Base-by-base conservation (phyloP, 257 asterid genomes). In the Jacaranda mimosifolia region DNA sequence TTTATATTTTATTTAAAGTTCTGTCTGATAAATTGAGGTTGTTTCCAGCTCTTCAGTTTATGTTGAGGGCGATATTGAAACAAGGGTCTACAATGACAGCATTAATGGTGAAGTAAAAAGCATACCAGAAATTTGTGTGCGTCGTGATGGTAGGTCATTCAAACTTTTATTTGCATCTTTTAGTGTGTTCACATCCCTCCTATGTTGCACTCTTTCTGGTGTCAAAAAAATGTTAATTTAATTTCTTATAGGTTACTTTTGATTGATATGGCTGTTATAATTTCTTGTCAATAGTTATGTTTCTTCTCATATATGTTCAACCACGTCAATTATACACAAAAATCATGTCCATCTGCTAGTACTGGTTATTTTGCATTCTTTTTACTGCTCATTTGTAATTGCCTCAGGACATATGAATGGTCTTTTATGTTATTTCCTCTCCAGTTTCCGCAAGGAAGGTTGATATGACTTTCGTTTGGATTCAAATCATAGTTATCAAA, bases 1-100 rank as follows among this genome's bases (percentile, higher is more conserved):
- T 21, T 3, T 26, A 4, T 52, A 65, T 35, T 19, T 19, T 18
- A 19, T 32, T 73, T 83, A 26, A 81, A 49, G 48, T 57, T 57
- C 58, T 42, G 58, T 52, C 90, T 91, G 56, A 85, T 72, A 52
- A 60, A n/a, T 67, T 74, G 77, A 55, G 68, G 43, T 70, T 75
- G 45, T 73, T 81, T 82, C 63, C 97, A 96, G 99, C 90, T 93
- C 99, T 48, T 88, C 98, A 4, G 98, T 96, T 70, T 96, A 96
- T 75, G 87, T 96, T 79, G 98, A 93, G 86, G 99, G 99, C 75
- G 99, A 93, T 56, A 90, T 96, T 77, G 99, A 96, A 86, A 93
- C 94, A 77, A 89, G 99, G 85, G 98, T 96, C 76, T 96, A 91
- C 86, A 96, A 96, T 81, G 98, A 93, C 87, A 88, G 88, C 86